These are phyloP conservation scores for Vaccinium vitisidaea DNA, from an alignment of 148 eudicot species.

Conservation along the genomic window DNA sequence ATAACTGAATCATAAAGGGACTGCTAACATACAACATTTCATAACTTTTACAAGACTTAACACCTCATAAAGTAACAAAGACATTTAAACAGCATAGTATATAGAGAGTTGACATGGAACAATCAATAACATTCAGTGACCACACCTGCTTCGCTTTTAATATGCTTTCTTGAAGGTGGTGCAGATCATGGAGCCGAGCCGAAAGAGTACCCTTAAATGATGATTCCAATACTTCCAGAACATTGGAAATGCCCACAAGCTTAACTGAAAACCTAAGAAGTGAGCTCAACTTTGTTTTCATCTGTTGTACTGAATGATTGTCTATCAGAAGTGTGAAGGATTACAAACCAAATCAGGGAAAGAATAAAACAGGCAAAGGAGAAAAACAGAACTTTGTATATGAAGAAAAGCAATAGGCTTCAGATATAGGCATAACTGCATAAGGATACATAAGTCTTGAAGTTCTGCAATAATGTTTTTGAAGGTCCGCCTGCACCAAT, in stretches of 20 bases:
- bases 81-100: background rate
- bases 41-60: background rate
- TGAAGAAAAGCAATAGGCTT: background rate
- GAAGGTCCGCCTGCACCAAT: constrained; percentile 94
- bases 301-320: constrained; percentile 42
- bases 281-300: constrained; percentile 46
- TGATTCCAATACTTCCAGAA: constrained; percentile 81
- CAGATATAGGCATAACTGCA: background rate
- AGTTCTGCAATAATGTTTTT: constrained; percentile 50
- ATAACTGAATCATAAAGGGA: background rate
- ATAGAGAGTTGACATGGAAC: background rate
- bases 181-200: constrained; percentile 81
- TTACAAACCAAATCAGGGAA: constrained; percentile 1
- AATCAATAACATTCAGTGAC: background rate
- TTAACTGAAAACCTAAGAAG: constrained; percentile 58
- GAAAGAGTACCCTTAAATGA: constrained; percentile 78
- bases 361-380: background rate
- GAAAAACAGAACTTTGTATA: background rate
- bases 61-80: background rate
- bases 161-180: constrained; percentile 76
- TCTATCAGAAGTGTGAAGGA: constrained; percentile 61
- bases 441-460: constrained; percentile 76
- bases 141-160: constrained; percentile 89
- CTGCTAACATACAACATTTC: background rate
- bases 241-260: constrained; percentile 65